Conservation (phyloP, 2,329 filamentous ascomycete species). For the Penicillium sp. region DNA sequence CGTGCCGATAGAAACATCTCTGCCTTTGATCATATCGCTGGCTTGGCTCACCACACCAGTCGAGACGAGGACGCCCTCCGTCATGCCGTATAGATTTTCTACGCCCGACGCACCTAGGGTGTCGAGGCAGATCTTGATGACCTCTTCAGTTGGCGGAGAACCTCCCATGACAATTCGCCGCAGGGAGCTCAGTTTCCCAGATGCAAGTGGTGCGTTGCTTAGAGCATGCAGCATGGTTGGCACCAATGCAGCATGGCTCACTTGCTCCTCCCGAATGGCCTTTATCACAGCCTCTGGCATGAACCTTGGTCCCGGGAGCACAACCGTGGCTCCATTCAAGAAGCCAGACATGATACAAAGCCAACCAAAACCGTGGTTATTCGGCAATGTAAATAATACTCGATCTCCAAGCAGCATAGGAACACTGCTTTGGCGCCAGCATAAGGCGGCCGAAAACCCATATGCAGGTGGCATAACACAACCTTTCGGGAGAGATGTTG, state of each 20-base stretch:
- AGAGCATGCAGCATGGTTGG: slow-evolving; percentile 12
- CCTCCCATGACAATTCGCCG: slow-evolving; percentile 10
- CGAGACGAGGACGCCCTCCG: slow-evolving; percentile 8
- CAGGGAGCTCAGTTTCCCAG: slow-evolving; percentile 2
- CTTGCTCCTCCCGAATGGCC: slow-evolving; percentile 3
- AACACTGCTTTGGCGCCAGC: slow-evolving; percentile 1
- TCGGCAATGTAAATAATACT: slow-evolving; percentile 9
- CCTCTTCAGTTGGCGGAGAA: slow-evolving; percentile 12
- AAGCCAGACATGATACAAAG: slow-evolving; percentile 10
- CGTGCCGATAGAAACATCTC: not conserved
- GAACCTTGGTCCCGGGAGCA: slow-evolving; percentile 12
- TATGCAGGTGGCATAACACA: slow-evolving; percentile 14
- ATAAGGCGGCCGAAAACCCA: slow-evolving; percentile 3
- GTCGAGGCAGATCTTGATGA: slow-evolving; percentile 11
- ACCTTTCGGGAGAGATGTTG: slow-evolving; percentile 17
- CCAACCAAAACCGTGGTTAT: slow-evolving; percentile 18
- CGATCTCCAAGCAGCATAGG: slow-evolving; percentile 13
- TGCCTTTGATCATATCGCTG: not conserved
- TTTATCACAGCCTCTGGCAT: slow-evolving; percentile 7
- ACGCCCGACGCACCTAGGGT: slow-evolving; percentile 10
- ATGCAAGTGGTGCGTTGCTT: not conserved
- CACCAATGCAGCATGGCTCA: slow-evolving; percentile 4
- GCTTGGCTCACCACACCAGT: not conserved
- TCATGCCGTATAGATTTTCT: slow-evolving; percentile 19
- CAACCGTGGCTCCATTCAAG: slow-evolving; percentile 13